Conservation (phyloP, 2,329 filamentous ascomycete genomes). For the Penicillium sp. region DNA sequence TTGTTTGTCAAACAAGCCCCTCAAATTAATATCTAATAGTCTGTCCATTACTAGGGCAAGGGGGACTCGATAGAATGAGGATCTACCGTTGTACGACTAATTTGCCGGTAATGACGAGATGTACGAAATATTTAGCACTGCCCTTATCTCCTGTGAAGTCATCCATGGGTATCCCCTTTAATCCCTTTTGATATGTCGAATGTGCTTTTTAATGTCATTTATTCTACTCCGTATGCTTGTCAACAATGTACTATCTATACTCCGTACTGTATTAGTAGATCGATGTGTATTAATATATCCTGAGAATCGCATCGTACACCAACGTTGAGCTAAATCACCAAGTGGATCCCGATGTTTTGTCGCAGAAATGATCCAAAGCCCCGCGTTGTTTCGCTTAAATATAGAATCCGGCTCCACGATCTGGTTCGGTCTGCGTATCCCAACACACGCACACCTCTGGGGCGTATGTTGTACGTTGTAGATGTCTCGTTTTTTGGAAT, state of each 20-base stretch:
- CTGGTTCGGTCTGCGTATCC: neutral
- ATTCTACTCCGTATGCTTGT: too few relatives aligned
- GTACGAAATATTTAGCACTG: neutral
- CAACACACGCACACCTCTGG: neutral
- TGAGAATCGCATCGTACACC: neutral
- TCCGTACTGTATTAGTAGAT: neutral
- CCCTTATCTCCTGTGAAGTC: neutral
- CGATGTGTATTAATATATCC: neutral
- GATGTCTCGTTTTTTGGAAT: neutral
- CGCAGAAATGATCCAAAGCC: constrained; percentile 5
- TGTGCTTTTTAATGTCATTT: neutral
- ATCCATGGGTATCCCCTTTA: neutral
- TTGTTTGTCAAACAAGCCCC: neutral
- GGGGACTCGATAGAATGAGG: constrained; percentile 7
- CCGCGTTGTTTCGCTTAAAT: constrained; percentile 9
- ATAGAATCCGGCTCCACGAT: constrained; percentile 8
- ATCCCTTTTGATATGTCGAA: neutral
- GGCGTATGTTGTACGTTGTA: neutral
- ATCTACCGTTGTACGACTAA: constrained; percentile 6
- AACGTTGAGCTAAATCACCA: constrained; percentile 2
- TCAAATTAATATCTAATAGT: neutral
- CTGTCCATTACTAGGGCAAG: neutral
- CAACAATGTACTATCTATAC: neutral
- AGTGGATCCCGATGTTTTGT: neutral
- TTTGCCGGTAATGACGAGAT: constrained; percentile 5